These are phyloP conservation scores for Trypanosoma lewisi DNA, from an alignment of 208 protist species.

Conservation along the genomic window DNA sequence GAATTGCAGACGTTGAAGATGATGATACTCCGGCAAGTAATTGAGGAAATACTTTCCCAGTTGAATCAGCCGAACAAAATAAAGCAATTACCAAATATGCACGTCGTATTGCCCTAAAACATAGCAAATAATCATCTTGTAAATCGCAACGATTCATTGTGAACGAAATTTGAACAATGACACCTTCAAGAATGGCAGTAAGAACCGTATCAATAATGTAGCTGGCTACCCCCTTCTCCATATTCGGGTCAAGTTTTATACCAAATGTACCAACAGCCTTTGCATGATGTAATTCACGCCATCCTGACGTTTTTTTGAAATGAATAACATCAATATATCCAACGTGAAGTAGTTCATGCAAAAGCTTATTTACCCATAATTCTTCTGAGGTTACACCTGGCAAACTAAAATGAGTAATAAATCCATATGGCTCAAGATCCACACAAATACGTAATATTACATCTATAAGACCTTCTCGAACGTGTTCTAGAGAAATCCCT, in stretches of 20 bases:
- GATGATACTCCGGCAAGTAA: constrained; percentile 14
- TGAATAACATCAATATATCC: constrained; percentile 55
- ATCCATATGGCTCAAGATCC: constrained; percentile 31
- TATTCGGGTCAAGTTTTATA: constrained; percentile 8
- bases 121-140: constrained; percentile 18
- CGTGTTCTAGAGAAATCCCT: constrained; percentile 25
- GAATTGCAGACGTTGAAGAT: constrained; percentile 1
- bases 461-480: constrained; percentile 48
- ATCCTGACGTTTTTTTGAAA: constrained; percentile 58
- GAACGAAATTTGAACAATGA: constrained; percentile 16
- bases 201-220: constrained; percentile 14
- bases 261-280: constrained; percentile 25
- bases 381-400: neutral
- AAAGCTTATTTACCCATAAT: constrained; percentile 30
- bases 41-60: constrained; percentile 12
- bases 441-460: constrained; percentile 50
- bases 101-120: constrained; percentile 3
- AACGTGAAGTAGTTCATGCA: constrained; percentile 55
- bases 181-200: constrained; percentile 2
- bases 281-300: constrained; percentile 67
- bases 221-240: neutral
- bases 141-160: constrained; percentile 7
- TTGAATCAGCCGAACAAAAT: constrained; percentile 16
- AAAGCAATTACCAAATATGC: constrained; percentile 21
- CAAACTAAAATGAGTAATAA: neutral